Percentiles rank a stretch among this genome's conserved stretches.
phyloP scores from a whole-genome alignment of 768 basidiomycete species.

The Tylopilus rubrobrunneus region DNA sequence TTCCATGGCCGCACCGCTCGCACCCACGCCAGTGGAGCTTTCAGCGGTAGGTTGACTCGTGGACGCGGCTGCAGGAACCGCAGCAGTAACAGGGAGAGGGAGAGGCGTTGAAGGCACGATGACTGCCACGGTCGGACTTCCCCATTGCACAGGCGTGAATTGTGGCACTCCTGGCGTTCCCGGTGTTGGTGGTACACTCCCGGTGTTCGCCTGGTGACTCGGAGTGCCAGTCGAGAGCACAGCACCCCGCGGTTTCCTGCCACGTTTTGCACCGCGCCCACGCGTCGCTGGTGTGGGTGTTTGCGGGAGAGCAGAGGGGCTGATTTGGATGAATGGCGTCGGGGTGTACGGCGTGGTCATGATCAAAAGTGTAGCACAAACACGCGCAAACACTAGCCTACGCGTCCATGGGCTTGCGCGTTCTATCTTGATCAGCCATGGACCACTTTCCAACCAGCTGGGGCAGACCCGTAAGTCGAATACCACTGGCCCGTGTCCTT shows the following conservation, averaged over 20 bases:
- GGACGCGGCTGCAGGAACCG: neutral
- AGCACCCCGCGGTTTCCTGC: slow-evolving; percentile 22
- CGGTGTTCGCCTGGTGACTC: slow-evolving; percentile 9
- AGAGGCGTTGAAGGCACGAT: slow-evolving; percentile 6
- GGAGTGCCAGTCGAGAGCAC: slow-evolving; percentile 6
- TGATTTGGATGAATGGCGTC: slow-evolving; percentile 23
- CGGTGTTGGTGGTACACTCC: neutral
- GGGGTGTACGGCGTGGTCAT: slow-evolving; percentile 26
- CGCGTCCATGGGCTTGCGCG: slow-evolving; percentile 26
- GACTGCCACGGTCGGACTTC: slow-evolving; percentile 17
- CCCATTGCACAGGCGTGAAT: slow-evolving; percentile 41
- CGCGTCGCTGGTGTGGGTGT: slow-evolving; percentile 22
- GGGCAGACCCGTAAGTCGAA: slow-evolving; percentile 65
- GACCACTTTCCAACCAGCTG: slow-evolving; percentile 84
- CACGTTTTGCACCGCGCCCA: slow-evolving; percentile 25
- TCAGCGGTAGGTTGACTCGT: slow-evolving; percentile 10
- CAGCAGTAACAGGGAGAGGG: slow-evolving; percentile 9
- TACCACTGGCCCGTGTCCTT: neutral
- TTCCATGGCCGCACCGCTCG: slow-evolving; percentile 7
- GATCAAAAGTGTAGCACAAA: slow-evolving; percentile 5
- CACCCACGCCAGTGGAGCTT: neutral
- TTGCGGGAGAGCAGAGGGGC: slow-evolving; percentile 13
- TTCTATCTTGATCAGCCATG: slow-evolving; percentile 39
- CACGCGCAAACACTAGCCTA: slow-evolving; percentile 15
- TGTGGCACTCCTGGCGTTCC: slow-evolving; percentile 2